Conservation (phyloP, 2,329 filamentous ascomycete species). For the Colletotrichum orchidophilum region DNA sequence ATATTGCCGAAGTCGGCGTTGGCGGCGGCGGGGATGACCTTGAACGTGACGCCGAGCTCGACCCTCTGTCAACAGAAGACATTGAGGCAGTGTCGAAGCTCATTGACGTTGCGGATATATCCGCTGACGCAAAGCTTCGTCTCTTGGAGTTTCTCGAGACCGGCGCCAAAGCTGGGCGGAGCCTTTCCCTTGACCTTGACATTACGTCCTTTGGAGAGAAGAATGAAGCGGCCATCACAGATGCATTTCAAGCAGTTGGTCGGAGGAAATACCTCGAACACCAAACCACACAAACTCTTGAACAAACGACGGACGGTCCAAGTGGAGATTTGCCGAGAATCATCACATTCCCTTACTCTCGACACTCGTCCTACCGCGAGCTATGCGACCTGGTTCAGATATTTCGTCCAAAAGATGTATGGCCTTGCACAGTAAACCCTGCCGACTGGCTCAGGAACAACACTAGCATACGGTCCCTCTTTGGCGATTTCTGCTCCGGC, state of each 20-base stretch:
- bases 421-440: slow-evolving; percentile 80
- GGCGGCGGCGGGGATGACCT: slow-evolving; percentile 84
- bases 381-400: slow-evolving; percentile 74
- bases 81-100: slow-evolving; percentile 57
- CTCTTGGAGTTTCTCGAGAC: slow-evolving; percentile 31
- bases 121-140: slow-evolving; percentile 35
- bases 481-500: slow-evolving; percentile 74
- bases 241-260: slow-evolving; percentile 38
- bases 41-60: slow-evolving; percentile 72
- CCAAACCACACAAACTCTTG: neutral
- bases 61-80: slow-evolving; percentile 62
- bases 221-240: slow-evolving; percentile 40
- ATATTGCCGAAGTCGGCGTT: slow-evolving; percentile 78
- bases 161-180: slow-evolving; percentile 40
- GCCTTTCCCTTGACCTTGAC: slow-evolving; percentile 46
- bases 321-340: slow-evolving; percentile 45
- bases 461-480: slow-evolving; percentile 73
- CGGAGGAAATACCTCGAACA: slow-evolving; percentile 34
- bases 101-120: slow-evolving; percentile 37
- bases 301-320: neutral
- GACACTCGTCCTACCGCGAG: slow-evolving; percentile 88
- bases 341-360: slow-evolving; percentile 82
- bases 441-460: slow-evolving; percentile 67
- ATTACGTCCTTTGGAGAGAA: slow-evolving; percentile 40
- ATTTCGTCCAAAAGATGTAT: slow-evolving; percentile 80